Percentiles rank a stretch among this genome's conserved stretches.
phyloP scores from a whole-genome alignment of 345 rosid genomes.

The Microcos paniculata region DNA sequence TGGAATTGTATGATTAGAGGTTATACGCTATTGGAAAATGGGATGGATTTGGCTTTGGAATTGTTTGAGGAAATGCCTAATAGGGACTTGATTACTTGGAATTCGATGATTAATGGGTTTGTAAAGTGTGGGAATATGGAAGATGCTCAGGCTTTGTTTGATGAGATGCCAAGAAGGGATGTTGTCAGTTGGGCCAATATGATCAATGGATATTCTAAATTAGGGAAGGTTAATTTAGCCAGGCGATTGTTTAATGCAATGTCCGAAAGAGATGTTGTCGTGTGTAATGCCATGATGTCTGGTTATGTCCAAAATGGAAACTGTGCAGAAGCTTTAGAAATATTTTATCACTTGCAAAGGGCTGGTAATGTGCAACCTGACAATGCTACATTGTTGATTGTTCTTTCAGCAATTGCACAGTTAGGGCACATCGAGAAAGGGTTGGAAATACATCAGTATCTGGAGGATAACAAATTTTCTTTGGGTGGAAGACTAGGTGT shows the following conservation, averaged over 20 bases:
- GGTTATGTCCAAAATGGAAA: constrained; percentile 51
- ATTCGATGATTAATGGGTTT: constrained; percentile 57
- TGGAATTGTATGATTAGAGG: constrained; percentile 43
- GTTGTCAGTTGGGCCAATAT: constrained; percentile 61
- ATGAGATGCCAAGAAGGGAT: constrained; percentile 46
- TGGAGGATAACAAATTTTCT: constrained; percentile 31
- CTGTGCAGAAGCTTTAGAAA: constrained; percentile 46
- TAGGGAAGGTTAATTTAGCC: constrained; percentile 47
- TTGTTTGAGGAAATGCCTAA: constrained; percentile 45
- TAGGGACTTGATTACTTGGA: constrained; percentile 67
- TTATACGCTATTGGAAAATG: constrained; percentile 29
- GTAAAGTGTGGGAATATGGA: constrained; percentile 47
- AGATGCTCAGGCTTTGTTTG: constrained; percentile 40
- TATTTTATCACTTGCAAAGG: constrained; percentile 45
- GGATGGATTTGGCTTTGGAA: constrained; percentile 27
- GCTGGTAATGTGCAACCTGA: constrained; percentile 42
- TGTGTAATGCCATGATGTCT: constrained; percentile 59
- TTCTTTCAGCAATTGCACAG: constrained; percentile 56
- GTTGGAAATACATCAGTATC: constrained; percentile 41
- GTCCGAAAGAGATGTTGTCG: constrained; percentile 47
- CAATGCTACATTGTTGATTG: constrained; percentile 44
- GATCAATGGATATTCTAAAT: constrained; percentile 54
- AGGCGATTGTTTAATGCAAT: constrained; percentile 48
- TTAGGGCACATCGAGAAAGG: constrained; percentile 49
- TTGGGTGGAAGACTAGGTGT: constrained; percentile 51